These are phyloP conservation scores for Sugiyamaella xylanicola DNA, from an alignment of 1,139 yeast species.

Conservation along the genomic window DNA sequence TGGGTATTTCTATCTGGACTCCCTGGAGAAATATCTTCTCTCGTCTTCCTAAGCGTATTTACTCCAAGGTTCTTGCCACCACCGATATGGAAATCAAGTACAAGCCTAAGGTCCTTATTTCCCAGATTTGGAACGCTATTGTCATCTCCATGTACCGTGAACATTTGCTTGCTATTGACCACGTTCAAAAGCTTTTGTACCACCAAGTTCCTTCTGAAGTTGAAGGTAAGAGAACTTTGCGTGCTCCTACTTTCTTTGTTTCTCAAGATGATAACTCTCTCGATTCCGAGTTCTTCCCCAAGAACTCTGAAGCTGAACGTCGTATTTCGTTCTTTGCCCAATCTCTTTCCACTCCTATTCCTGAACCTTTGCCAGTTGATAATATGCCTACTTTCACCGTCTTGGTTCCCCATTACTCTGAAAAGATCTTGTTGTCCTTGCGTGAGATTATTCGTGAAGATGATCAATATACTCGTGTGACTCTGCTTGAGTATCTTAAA, in stretches of 20 bases:
- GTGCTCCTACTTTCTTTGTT: constrained; percentile 98
- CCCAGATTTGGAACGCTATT: constrained; percentile 98
- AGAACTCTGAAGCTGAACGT: constrained; percentile 97
- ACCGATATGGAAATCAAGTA: constrained; percentile 99
- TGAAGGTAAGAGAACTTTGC: constrained; percentile 96
- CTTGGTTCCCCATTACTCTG: constrained; percentile 96
- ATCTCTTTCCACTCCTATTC: constrained; percentile 96
- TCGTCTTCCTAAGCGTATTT: constrained; percentile 96
- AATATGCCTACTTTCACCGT: constrained; percentile 99
- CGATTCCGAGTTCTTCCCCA: constrained; percentile 94
- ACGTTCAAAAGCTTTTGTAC: constrained; percentile 92
- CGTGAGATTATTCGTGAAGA: constrained; percentile 98
- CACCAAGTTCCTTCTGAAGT: constrained; percentile 94
- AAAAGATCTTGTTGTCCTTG: constrained; percentile 89
- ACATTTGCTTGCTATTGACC: constrained; percentile 95
- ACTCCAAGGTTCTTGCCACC: constrained; percentile 94
- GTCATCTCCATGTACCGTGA: constrained; percentile 98
- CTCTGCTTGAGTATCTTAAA: constrained; percentile 91
- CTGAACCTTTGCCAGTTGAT: constrained; percentile 97
- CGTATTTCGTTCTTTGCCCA: constrained; percentile 99
- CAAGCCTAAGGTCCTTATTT: constrained; percentile 96
- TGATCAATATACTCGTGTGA: constrained; percentile 96
- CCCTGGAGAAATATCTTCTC: constrained; percentile 99
- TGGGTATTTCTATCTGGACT: constrained; percentile 97
- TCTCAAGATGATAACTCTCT: constrained; percentile 96